Percentiles rank a stretch among this genome's conserved stretches.
Evolutionary conservation across 306 rosid genomes (phyloP).

Genomic region (Dalbergia cultrata): DNA sequence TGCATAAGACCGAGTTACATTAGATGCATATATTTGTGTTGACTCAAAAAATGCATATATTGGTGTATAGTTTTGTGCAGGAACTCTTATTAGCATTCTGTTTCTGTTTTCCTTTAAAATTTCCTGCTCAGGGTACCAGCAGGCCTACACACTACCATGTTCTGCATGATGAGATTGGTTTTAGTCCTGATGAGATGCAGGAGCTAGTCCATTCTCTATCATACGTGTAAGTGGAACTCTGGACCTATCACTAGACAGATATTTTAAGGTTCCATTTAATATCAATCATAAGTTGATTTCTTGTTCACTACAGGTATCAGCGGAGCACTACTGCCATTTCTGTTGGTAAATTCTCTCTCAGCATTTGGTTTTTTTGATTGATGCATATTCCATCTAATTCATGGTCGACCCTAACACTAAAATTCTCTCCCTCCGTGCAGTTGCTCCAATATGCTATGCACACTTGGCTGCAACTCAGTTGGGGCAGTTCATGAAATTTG

Average conservation of each 20-base stretch:
- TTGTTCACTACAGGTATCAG: constrained; percentile 74
- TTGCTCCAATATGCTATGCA: constrained; percentile 93
- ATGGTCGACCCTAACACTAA: neutral
- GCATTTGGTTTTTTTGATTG: neutral
- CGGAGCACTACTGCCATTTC: constrained; percentile 97
- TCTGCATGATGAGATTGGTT: constrained; percentile 79
- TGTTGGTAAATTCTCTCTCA: constrained; percentile 63
- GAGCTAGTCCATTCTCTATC: constrained; percentile 97
- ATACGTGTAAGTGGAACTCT: constrained; percentile 79
- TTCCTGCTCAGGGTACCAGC: constrained; percentile 77
- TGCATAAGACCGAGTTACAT: neutral
- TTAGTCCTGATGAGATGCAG: constrained; percentile 86
- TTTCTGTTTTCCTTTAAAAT: neutral
- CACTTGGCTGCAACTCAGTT: constrained; percentile 90
- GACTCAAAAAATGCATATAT: too few species aligned
- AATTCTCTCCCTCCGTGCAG: constrained; percentile 48
- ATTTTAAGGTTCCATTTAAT: neutral
- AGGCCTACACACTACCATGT: constrained; percentile 98
- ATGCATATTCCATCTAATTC: neutral
- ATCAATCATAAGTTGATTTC: constrained; percentile 9
- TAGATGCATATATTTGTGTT: neutral
- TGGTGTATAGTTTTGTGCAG: neutral
- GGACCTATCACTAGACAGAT: constrained; percentile 15
- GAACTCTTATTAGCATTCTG: constrained; percentile 5
- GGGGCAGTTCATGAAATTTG: constrained; percentile 83